phyloP scores from a whole-genome alignment of 1,284 basidiomycete species.

The Rhodotorula mucilaginosa region DNA sequence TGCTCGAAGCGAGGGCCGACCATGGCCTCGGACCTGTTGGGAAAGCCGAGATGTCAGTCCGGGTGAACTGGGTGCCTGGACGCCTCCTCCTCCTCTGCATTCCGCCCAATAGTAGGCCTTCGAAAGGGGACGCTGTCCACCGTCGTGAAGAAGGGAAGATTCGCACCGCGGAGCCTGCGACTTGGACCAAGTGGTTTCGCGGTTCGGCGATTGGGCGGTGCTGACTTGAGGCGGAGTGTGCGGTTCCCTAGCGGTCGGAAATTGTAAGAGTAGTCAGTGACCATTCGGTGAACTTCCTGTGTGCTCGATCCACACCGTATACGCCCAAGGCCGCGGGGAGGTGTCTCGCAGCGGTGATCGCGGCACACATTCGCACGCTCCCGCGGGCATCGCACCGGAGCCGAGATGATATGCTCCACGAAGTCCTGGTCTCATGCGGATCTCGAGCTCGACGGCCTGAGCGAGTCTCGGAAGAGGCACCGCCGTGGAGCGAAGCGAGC shows the following conservation, averaged over 20 bases:
- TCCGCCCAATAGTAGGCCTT: no score
- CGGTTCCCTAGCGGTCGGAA: slow-evolving; percentile 17
- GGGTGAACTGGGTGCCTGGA: no score
- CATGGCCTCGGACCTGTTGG: slow-evolving; percentile 48
- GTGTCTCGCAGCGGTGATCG: not conserved
- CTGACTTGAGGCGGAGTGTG: slow-evolving; percentile 36
- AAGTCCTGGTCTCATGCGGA: not conserved
- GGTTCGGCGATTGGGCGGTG: slow-evolving; percentile 35
- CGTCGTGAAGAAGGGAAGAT: not conserved
- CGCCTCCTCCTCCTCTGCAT: no score
- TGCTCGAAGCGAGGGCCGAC: slow-evolving; percentile 84
- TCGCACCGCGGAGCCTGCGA: slow-evolving; percentile 27
- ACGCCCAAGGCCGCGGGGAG: not conserved
- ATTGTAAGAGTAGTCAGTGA: not conserved
- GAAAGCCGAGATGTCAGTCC: not conserved
- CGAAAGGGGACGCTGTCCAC: no score
- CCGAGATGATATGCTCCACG: no score
- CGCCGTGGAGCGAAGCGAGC: not conserved
- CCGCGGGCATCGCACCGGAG: no score
- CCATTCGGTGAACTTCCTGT: not conserved
- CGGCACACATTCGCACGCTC: no score
- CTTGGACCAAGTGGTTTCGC: slow-evolving; percentile 28
- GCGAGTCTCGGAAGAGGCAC: not conserved
- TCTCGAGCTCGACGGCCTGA: not conserved
- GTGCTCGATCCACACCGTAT: no score